Percentiles rank a stretch among this genome's conserved stretches.
Evolutionary conservation across 352 stramenopile species (phyloP).

Genomic region (Phytophthora citrophthora): DNA sequence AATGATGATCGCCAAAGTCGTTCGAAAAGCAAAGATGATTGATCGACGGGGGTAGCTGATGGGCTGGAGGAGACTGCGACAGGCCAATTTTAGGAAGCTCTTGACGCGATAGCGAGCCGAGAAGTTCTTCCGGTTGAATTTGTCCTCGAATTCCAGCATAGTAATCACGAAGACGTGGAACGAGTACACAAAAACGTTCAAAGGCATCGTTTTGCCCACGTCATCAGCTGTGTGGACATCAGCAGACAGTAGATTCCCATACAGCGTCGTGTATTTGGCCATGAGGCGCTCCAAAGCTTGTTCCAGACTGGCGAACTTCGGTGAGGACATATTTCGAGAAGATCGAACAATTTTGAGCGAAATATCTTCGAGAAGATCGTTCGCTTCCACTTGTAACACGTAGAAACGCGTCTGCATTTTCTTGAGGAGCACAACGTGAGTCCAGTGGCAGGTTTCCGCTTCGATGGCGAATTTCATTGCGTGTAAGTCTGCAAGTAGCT

Average conservation of each 20-base stretch:
- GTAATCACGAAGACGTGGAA: constrained; percentile 74
- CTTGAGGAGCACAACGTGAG: constrained; percentile 65
- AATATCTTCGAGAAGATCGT: constrained; percentile 76
- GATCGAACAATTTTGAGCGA: constrained; percentile 41
- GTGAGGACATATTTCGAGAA: constrained; percentile 48
- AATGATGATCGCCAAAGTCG: constrained; percentile 65
- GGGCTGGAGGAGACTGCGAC: constrained; percentile 39
- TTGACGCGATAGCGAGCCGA: constrained; percentile 52
- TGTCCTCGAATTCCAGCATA: constrained; percentile 66
- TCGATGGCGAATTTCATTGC: constrained; percentile 82
- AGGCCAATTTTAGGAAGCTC: constrained; percentile 62
- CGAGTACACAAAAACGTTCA: constrained; percentile 86
- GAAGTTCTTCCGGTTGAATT: constrained; percentile 82
- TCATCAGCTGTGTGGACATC: constrained; percentile 53
- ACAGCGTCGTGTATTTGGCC: constrained; percentile 63
- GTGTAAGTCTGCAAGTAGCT: constrained; percentile 61
- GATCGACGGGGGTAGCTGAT: constrained; percentile 53
- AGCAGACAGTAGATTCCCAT: constrained; percentile 51
- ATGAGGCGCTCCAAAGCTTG: constrained; percentile 57
- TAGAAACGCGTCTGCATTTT: constrained; percentile 75
- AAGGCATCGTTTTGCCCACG: constrained; percentile 69
- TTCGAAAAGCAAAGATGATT: constrained; percentile 66
- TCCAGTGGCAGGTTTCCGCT: constrained; percentile 63
- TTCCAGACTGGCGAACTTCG: constrained; percentile 62
- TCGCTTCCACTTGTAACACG: constrained; percentile 66